Evolutionary conservation across 2,329 filamentous ascomycete genomes (phyloP), one percentile per base, ranked within the genome.

Genomic region (Fusarium longipes): DNA sequence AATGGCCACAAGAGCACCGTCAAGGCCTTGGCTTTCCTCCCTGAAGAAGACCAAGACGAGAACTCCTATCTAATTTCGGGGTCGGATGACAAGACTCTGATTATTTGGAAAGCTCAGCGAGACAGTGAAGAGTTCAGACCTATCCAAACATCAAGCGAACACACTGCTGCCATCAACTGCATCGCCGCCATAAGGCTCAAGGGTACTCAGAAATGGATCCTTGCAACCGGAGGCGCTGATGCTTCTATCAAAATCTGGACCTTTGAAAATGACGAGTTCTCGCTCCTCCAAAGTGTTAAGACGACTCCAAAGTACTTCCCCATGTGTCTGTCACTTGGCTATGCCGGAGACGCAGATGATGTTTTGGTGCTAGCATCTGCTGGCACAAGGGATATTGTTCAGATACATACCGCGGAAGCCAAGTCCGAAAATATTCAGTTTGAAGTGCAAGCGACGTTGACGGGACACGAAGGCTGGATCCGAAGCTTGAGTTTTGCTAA

Each of bases 391-490:
- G 90, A 90, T 57, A 86, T 83, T n/a, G 87, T 99, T 44, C 93
- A 97, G 71, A 83, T 98, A 12, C 95, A 91, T 69, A 86, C 90
- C 35, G 83, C 89, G 3, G 80, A 85, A 7, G 74, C 82, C 32
- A 73, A 76, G 8, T 53, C 71, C 17, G 71, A 77, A 8, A 71
- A 76, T 3, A 68, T 77, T 4, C 79, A 85, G 2, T 97, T 97
- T 71, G 82, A 84, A 27, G 84, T 91, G 9, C 89, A 91, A 63
- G 91, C 93, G 14, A 94, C 89, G 0, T 84, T 99, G 20, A 86
- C 88, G 1, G 96, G 96, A 5, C 96, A 99, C 73, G 96, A 99
- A 79, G 95, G 92, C 57, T 99, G 96, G 96, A 89, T 99, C 44
- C 86, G 95, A 45, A 95, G 93, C 15, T 83, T 99, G 14, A 90